These are phyloP conservation scores for Aspergillus sparsus DNA, from an alignment of 495 filamentous ascomycete genomes.

Conservation along the genomic window DNA sequence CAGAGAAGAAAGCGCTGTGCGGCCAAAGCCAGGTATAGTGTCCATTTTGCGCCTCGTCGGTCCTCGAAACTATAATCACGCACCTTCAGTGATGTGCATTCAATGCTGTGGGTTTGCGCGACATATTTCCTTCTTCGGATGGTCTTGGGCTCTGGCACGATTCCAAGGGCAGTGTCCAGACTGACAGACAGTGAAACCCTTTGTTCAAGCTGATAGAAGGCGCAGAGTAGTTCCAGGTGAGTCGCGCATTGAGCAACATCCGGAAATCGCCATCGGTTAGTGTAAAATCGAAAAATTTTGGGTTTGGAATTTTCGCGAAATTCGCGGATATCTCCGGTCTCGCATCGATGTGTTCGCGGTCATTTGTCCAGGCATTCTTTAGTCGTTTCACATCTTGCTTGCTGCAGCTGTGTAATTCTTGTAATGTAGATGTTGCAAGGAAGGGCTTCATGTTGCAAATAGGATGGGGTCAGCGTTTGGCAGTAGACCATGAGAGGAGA, in stretches of 20 bases:
- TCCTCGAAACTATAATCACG: neutral
- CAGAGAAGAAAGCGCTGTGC: neutral
- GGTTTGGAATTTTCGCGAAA: neutral
- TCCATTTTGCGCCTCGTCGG: neutral
- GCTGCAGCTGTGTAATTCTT: neutral
- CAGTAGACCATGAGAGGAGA: too few species aligned
- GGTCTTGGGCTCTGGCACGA: neutral
- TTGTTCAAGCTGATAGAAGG: neutral
- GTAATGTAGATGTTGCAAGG: neutral
- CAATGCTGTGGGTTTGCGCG: neutral
- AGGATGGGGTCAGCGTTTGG: too few species aligned
- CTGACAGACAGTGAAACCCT: neutral
- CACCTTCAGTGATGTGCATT: neutral
- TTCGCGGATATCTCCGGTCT: too few species aligned
- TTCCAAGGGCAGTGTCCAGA: neutral
- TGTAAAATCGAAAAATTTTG: neutral
- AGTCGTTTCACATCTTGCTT: neutral
- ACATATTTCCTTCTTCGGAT: neutral
- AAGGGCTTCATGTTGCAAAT: neutral
- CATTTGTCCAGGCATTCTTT: neutral
- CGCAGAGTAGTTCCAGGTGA: neutral
- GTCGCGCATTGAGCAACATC: neutral
- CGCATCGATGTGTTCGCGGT: too few species aligned
- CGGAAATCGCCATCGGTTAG: neutral
- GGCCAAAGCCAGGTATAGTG: neutral